phyloP scores from a whole-genome alignment of 257 asterid species.

The Leonotis leonurus region DNA sequence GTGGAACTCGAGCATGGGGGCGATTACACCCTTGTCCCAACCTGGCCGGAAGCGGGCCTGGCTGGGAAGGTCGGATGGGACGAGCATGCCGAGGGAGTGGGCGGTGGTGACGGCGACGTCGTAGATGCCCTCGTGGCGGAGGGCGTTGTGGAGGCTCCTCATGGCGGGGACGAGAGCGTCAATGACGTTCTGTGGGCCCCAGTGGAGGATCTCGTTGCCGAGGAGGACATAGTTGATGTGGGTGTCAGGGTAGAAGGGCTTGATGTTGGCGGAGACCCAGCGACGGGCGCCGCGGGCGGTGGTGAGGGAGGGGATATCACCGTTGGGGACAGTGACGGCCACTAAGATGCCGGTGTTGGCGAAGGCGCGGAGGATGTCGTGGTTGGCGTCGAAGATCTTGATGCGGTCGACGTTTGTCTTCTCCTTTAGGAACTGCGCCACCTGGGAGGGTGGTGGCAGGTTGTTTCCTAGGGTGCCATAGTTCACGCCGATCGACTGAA shows the following conservation, averaged over 20 bases:
- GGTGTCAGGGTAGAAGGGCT: conserved; percentile 62
- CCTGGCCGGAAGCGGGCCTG: conserved; percentile 51
- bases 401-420: conserved; percentile 60
- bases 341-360: conserved; percentile 63
- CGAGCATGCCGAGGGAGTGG: conserved; percentile 39
- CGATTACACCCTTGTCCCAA: conserved; percentile 49
- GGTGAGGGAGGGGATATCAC: conserved; percentile 50
- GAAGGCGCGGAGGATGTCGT: conserved; percentile 70
- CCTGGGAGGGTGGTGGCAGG: conserved; percentile 72
- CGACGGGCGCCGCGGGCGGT: conserved; percentile 39
- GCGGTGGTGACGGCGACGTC: conserved; percentile 39
- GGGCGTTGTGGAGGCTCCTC: conserved; percentile 43
- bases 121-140: conserved; percentile 21
- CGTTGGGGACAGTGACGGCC: conserved; percentile 71
- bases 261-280: conserved; percentile 41
- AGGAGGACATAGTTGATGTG: conserved; percentile 51
- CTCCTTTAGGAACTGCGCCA: conserved; percentile 62
- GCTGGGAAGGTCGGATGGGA: conserved; percentile 60
- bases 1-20: conserved; percentile 54
- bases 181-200: conserved; percentile 61
- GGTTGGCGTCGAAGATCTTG: conserved; percentile 63
- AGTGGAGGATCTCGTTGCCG: conserved; percentile 82
- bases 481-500: conserved; percentile 68
- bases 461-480: conserved; percentile 81
- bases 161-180: conserved; percentile 63